Evolutionary conservation across 75 land plant species (phyloP).

Genomic region (Selaginella tamariscina): DNA sequence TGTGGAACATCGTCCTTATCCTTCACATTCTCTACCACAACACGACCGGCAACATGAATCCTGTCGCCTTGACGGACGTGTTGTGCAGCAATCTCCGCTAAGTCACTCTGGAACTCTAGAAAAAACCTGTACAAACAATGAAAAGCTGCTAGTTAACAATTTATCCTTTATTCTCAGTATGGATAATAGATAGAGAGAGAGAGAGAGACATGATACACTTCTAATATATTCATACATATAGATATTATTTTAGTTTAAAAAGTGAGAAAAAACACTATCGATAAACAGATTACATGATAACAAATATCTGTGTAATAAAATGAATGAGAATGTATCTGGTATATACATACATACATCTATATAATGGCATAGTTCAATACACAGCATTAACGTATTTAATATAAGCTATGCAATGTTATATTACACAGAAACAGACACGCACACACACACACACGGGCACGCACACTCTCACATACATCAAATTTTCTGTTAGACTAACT

Average conservation of each 20-base stretch:
- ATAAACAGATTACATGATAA: too few species aligned
- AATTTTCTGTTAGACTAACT: too few species aligned
- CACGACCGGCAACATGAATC: slow-evolving; percentile 53
- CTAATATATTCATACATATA: neutral
- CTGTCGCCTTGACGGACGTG: slow-evolving; percentile 61
- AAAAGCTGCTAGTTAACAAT: neutral
- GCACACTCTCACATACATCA: too few species aligned
- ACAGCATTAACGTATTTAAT: too few species aligned
- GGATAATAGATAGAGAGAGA: slow-evolving; percentile 5
- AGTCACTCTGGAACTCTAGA: slow-evolving; percentile 64
- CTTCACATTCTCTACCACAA: slow-evolving; percentile 27
- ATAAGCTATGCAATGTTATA: too few species aligned
- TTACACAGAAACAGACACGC: too few species aligned
- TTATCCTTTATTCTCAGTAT: neutral
- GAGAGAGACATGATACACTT: neutral
- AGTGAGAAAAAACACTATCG: neutral
- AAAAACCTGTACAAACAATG: slow-evolving; percentile 39
- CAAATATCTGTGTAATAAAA: too few species aligned
- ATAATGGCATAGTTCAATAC: too few species aligned
- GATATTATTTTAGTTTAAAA: neutral
- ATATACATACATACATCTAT: too few species aligned
- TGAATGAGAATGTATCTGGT: too few species aligned
- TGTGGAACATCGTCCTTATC: neutral
- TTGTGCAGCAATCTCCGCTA: slow-evolving; percentile 76
- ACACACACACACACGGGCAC: too few species aligned